Evolutionary conservation across 371 early-diverging fungal genomes (phyloP), one percentile per base, ranked within the genome.

Genomic region (Coelomomyces lativittatus): DNA sequence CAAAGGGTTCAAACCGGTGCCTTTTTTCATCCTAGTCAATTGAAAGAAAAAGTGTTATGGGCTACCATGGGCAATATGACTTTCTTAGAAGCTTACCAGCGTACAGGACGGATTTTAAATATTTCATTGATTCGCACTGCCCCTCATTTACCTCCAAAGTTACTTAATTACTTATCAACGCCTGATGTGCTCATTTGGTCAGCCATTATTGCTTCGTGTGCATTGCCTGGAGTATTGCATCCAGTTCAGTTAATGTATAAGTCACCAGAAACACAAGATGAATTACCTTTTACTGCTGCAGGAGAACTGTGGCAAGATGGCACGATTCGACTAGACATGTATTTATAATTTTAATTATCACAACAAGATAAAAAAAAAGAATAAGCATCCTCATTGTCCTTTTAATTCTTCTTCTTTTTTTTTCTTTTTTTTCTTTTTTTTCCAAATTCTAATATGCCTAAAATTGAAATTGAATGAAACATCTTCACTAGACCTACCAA

Each of bases 301-400:
- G 90, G 88, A 0, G 74, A 72, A 30, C 66, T 64, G 26, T 91
- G 85, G 78, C 79, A 86, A 39, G 91, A 90, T 60, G 95, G 95
- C 1, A 79, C 80, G 35, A 63, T 93, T 36, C 70, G 80, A 23
- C 80, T 78, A 19, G 95, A 92, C 56, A 83, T 92, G 43, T 41
- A 15, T 31, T 17, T 0, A 19, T 0, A 0, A 4, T 41, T 27
- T 0, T 7, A n/a, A n/a, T n/a, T n/a, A n/a, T n/a, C n/a, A n/a
- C n/a, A n/a, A n/a, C n/a, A n/a, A n/a, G n/a, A n/a, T n/a, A n/a
- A n/a, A n/a, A n/a, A n/a, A n/a, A n/a, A n/a, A n/a, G n/a, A n/a
- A n/a, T n/a, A n/a, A n/a, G n/a, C n/a, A n/a, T n/a, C n/a, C n/a
- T n/a, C n/a, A n/a, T n/a, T n/a, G n/a, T n/a, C n/a, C n/a, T n/a